Evolutionary conservation across 805 yeast species (phyloP).

Genomic region (Candida sonorensis): DNA sequence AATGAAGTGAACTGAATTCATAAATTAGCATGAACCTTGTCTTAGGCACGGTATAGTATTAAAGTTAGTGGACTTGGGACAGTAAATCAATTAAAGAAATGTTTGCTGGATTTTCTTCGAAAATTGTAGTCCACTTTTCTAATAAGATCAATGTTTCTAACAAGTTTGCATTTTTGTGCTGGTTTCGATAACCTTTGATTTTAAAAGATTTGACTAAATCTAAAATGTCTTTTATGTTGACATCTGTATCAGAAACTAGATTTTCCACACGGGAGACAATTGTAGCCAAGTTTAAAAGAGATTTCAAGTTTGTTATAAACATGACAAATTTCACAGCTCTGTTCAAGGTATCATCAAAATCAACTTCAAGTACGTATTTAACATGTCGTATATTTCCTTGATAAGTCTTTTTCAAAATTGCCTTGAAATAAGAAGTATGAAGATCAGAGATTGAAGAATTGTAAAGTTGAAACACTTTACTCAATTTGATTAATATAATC

Average conservation of each 20-base stretch:
- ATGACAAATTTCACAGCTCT: slow-evolving; percentile 18
- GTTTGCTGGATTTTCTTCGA: slow-evolving; percentile 12
- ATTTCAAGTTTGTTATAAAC: slow-evolving; percentile 20
- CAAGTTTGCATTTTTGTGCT: slow-evolving; percentile 7
- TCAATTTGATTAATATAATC: slow-evolving; percentile 18
- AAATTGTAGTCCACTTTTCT: slow-evolving; percentile 14
- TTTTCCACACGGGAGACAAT: slow-evolving; percentile 13
- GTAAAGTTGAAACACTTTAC: slow-evolving; percentile 12
- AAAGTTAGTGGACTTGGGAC: not conserved
- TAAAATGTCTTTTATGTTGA: slow-evolving; percentile 1
- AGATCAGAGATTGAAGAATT: not conserved
- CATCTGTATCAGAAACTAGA: slow-evolving; percentile 7
- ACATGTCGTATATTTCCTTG: slow-evolving; percentile 1
- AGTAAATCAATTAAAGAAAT: slow-evolving; percentile 16
- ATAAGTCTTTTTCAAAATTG: slow-evolving; percentile 15
- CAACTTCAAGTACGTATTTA: not conserved
- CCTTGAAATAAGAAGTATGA: slow-evolving; percentile 16
- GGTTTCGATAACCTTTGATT: slow-evolving; percentile 1
- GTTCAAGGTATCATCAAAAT: slow-evolving; percentile 9
- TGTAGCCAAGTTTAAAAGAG: slow-evolving; percentile 22
- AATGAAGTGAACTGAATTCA: too few species aligned
- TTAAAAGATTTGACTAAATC: slow-evolving; percentile 2
- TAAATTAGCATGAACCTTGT: too few species aligned
- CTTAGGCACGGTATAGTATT: too few species aligned
- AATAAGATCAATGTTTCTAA: slow-evolving; percentile 10